Percentiles rank a stretch among this genome's conserved stretches.
phyloP scores from a whole-genome alignment of 2,329 filamentous ascomycete species.

The Aspergillus jensenii region DNA sequence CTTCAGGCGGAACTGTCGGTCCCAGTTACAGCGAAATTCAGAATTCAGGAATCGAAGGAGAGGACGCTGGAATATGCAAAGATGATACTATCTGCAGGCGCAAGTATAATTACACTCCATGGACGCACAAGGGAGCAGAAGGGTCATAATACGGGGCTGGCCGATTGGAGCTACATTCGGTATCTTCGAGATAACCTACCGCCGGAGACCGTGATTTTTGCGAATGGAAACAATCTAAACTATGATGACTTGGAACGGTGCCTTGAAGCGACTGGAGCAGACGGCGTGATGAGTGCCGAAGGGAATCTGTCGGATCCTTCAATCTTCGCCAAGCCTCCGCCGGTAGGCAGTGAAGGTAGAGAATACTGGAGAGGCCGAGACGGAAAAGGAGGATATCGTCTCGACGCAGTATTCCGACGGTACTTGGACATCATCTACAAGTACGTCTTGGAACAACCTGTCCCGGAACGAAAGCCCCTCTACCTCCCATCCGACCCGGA shows the following conservation, averaged over 20 bases:
- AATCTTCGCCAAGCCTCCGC: slow-evolving; percentile 73
- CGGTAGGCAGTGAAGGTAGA: slow-evolving; percentile 63
- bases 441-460: slow-evolving; percentile 67
- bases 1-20: slow-evolving; percentile 75
- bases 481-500: slow-evolving; percentile 63
- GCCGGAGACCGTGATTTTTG: slow-evolving; percentile 86
- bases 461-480: slow-evolving; percentile 66
- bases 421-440: slow-evolving; percentile 89
- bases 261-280: slow-evolving; percentile 78
- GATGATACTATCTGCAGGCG: slow-evolving; percentile 82
- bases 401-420: slow-evolving; percentile 82
- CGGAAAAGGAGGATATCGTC: slow-evolving; percentile 79
- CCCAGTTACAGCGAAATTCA: slow-evolving; percentile 92
- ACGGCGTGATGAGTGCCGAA: slow-evolving; percentile 94
- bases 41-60: slow-evolving; percentile 82
- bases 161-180: slow-evolving; percentile 84
- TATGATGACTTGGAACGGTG: slow-evolving; percentile 75
- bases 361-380: slow-evolving; percentile 85
- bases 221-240: slow-evolving; percentile 91
- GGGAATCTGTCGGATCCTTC: slow-evolving; percentile 90
- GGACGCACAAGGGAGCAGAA: slow-evolving; percentile 88
- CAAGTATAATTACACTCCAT: slow-evolving; percentile 91
- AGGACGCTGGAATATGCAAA: slow-evolving; percentile 84
- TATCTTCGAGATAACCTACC: slow-evolving; percentile 82
- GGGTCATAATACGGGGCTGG: slow-evolving; percentile 88